A percentile compares a stretch with the other conserved stretches of the same genome.
phyloP scores from a whole-genome alignment of 2,329 filamentous ascomycete genomes.

The Hymenoscyphus scutula region DNA sequence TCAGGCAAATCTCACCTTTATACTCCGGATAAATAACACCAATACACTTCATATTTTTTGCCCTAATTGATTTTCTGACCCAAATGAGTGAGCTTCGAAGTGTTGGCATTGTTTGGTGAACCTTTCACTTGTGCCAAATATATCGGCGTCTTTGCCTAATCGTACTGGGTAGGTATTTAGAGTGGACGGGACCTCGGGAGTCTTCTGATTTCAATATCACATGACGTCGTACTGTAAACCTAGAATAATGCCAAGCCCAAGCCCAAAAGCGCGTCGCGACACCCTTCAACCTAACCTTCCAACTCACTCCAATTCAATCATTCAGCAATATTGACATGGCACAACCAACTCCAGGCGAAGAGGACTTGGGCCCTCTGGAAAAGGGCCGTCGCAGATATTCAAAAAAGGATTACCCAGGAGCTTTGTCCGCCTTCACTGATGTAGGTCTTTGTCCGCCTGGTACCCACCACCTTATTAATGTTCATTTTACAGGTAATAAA shows the following conservation, averaged over 20 bases:
- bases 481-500: slow-evolving; percentile 26
- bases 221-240: too few relatives aligned
- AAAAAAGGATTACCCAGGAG: slow-evolving; percentile 30
- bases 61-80: not conserved
- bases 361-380: slow-evolving; percentile 30
- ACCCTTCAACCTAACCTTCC: not conserved
- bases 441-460: slow-evolving; percentile 7
- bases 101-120: too few relatives aligned
- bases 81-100: too few relatives aligned
- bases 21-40: not conserved
- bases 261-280: not conserved
- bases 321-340: slow-evolving; percentile 11
- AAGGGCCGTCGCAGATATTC: slow-evolving; percentile 32
- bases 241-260: too few relatives aligned
- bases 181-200: too few relatives aligned
- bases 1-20: not conserved
- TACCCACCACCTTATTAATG: too few relatives aligned
- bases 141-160: too few relatives aligned
- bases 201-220: too few relatives aligned
- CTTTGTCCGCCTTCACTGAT: slow-evolving; percentile 19
- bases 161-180: too few relatives aligned
- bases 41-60: not conserved
- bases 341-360: slow-evolving; percentile 19
- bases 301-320: not conserved
- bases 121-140: too few relatives aligned